Evolutionary conservation across 1,284 basidiomycete species (phyloP), one percentile per base, ranked within the genome.

Genomic region (Inonotus hispidus): DNA sequence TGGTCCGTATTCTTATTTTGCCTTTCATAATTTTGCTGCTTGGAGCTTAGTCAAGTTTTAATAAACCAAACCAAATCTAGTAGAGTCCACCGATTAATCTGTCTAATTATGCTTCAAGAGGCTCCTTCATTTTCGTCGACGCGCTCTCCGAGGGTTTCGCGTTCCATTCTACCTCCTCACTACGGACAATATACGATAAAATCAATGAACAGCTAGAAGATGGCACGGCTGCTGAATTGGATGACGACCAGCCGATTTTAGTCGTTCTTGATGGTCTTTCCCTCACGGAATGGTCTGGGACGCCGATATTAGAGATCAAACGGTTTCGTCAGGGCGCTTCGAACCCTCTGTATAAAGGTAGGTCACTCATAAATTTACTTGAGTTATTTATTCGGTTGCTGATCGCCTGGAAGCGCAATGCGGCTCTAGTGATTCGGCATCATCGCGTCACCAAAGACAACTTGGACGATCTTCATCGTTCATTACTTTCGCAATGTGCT

Each of bases 181-280:
- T 60, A 57, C 60, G 72, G 10, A 66, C 80, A 16, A 67, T 70
- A 13, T 60, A 67, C 25, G 41, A 54, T 41, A 55, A 35, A 27
- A 43, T 63, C 16, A 23, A 41, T 23, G 41, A 46, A 50, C 29
- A 38, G 14, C 39, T 58, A 23, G 38, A 41, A 35, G 38, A 19
- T 21, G 11, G n/a, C 21, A 4, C 37, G 27, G 14, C 23, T 13
- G n/a, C 2, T 13, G 16, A 21, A n/a, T 25, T 39, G 23, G 49
- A 2, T 7, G 52, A 41, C 14, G 53, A 56, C 8, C 16, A 32
- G n/a, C 49, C 35, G 29, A 60, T 49, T 25, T 35, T 56, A 35
- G 25, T 90, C 10, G 78, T 91, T 45, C 67, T 91, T 13, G 89
- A 91, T 65, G 86, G 88, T 61, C 73, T 89, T 43, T 71, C 84